Percentiles rank a stretch among this genome's conserved stretches.
Evolutionary conservation across 345 rosid species (phyloP).

Genomic region (Microcos paniculata): DNA sequence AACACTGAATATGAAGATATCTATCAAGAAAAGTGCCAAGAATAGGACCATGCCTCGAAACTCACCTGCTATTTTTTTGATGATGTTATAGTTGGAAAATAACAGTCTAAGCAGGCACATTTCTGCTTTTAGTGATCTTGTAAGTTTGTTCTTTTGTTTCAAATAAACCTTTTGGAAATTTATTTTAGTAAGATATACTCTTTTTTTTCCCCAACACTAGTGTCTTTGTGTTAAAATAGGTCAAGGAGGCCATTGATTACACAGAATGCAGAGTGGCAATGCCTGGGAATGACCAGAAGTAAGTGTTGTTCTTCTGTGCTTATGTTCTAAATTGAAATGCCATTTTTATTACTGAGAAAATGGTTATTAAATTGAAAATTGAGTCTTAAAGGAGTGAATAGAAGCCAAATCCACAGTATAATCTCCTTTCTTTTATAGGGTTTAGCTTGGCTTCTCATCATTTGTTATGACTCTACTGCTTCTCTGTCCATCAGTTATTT

Average conservation of each 20-base stretch:
- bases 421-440: not conserved
- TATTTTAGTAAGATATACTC: not conserved
- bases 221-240: slow-evolving; percentile 42
- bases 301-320: slow-evolving; percentile 24
- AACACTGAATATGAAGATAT: slow-evolving; percentile 15
- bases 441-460: not conserved
- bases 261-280: slow-evolving; percentile 37
- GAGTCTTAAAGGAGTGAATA: not conserved
- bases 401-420: not conserved
- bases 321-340: not conserved
- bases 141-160: slow-evolving; percentile 38
- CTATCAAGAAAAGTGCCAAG: not conserved
- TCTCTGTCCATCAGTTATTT: not conserved
- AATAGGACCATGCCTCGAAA: not conserved
- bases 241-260: slow-evolving; percentile 57
- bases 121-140: slow-evolving; percentile 47
- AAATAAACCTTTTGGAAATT: not conserved
- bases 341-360: not conserved
- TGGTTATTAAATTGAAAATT: not conserved
- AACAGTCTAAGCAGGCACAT: slow-evolving; percentile 58
- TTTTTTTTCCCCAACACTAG: slow-evolving; percentile 1
- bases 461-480: not conserved
- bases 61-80: slow-evolving; percentile 14
- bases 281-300: slow-evolving; percentile 58
- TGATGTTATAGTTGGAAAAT: slow-evolving; percentile 61